Percentiles rank a stretch among this genome's conserved stretches.
These are phyloP conservation scores for Apiospora rasikravindrae DNA, from an alignment of 2,329 filamentous ascomycete genomes.

Conservation along the genomic window DNA sequence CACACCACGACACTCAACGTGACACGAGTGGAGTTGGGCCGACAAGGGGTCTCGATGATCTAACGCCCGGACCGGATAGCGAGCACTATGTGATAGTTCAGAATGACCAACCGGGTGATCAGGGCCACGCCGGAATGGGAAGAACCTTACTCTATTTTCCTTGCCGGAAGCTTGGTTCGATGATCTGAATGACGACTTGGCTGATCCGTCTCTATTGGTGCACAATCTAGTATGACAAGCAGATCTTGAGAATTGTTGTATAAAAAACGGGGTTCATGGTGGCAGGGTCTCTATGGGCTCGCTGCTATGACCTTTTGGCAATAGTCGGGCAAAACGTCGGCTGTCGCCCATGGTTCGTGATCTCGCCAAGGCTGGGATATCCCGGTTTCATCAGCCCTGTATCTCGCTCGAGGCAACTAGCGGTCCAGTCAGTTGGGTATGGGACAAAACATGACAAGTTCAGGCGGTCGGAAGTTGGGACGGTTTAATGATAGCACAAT, in stretches of 20 bases:
- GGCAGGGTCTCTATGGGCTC: too few species aligned
- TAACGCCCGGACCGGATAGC: background rate
- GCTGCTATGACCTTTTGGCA: background rate
- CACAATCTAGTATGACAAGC: background rate
- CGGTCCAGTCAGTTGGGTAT: background rate
- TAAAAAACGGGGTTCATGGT: too few species aligned
- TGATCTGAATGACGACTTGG: background rate
- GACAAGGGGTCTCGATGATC: background rate
- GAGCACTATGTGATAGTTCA: background rate
- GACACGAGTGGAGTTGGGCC: background rate
- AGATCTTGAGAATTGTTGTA: background rate
- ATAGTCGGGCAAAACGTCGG: background rate
- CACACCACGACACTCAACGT: background rate
- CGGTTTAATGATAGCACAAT: background rate
- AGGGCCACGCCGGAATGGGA: background rate
- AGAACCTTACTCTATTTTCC: background rate
- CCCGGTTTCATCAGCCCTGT: background rate
- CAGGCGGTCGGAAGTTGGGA: background rate
- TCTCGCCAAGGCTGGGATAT: background rate
- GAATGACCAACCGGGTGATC: background rate
- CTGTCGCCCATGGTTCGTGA: background rate
- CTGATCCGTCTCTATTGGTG: background rate
- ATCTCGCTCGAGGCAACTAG: background rate
- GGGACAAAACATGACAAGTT: accelerated
- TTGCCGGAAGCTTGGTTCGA: conserved; percentile 1